Conservation (phyloP, 805 yeast genomes). For the Nakazawaea wyomingensis region DNA sequence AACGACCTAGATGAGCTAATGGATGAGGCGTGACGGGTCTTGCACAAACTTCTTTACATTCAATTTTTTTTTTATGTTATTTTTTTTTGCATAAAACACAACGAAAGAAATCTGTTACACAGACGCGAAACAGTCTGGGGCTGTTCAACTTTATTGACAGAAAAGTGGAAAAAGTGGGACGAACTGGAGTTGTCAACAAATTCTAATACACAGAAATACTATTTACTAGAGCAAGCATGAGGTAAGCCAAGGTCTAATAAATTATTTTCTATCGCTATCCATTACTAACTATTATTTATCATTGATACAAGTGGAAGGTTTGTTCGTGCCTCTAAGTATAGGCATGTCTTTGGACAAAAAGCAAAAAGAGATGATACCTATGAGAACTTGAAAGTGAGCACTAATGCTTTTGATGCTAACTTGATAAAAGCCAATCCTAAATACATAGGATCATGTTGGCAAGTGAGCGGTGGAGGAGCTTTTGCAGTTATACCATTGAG, state of each 20-base stretch:
- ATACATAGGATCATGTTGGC: conserved; percentile 85
- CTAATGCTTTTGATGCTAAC: conserved; percentile 96
- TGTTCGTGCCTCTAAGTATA: conserved; percentile 93
- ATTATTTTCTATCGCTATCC: neutral
- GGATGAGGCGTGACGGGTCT: no score
- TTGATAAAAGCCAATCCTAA: conserved; percentile 82
- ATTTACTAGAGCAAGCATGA: conserved; percentile 14
- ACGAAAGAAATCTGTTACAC: no score
- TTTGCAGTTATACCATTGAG: conserved; percentile 86
- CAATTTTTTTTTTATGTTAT: no score
- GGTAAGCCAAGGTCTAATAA: conserved; percentile 15
- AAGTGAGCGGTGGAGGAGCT: conserved; percentile 95
- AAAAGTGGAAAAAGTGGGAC: no score
- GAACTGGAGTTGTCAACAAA: no score
- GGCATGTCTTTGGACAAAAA: conserved; percentile 94
- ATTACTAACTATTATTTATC: neutral
- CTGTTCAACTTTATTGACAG: no score
- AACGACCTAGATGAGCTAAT: no score
- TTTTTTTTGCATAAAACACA: no score
- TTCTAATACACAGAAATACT: neutral
- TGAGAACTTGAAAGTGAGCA: conserved; percentile 72
- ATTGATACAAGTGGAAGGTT: conserved; percentile 58
- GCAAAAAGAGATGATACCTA: conserved; percentile 64
- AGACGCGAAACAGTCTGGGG: no score
- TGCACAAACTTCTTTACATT: no score